Evolutionary conservation across 371 early-diverging fungal species (phyloP), one percentile per base, ranked within the genome.

Genomic region (Rhizomucor miehei): DNA sequence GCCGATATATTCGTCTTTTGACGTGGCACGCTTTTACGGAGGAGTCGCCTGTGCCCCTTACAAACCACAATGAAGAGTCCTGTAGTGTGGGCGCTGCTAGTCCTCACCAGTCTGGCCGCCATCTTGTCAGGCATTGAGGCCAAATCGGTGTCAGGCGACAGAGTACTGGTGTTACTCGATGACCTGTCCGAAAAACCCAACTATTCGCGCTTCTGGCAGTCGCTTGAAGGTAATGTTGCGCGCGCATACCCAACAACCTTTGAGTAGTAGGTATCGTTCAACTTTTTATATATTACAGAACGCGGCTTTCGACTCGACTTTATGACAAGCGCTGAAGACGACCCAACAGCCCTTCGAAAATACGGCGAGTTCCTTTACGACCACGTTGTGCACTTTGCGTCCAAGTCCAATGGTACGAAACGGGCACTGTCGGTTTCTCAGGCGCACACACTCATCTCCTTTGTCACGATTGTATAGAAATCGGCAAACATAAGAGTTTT

Each of bases 141-240:
- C 29, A 79, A 71, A 47, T 88, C 91, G 1, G 66, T 78, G 6
- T 69, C 79, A 1, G 94, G 91, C 16, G 40, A 65, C 46, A 84
- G 88, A 41, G 74, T 88, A 1, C 75, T 94, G 34, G 91, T 91
- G 11, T 67, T 94, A 20, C 75, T 92, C 29, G 90, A 92, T 52
- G 73, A 75, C 24, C 58, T 81, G 9, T 71, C 67, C 25, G 74
- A 81, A 12, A 71, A 81, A 55, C 64, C 59, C 14, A 20, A 52
- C 5, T 90, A 84, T 62, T 71, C 78, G 21, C 74, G 66, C 14
- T 85, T 90, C 57, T 84, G 89, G 77, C 67, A 64, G 20, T 67
- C 81, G 35, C 67, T 92, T 47, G 53, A 79, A 80, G 85, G 90
- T 89, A 73, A n/a, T n/a, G n/a, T 54, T 13, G 46, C 6, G 20